Evolutionary conservation across 352 stramenopile genomes (phyloP).

Genomic region (Pythium pyrilobum): DNA sequence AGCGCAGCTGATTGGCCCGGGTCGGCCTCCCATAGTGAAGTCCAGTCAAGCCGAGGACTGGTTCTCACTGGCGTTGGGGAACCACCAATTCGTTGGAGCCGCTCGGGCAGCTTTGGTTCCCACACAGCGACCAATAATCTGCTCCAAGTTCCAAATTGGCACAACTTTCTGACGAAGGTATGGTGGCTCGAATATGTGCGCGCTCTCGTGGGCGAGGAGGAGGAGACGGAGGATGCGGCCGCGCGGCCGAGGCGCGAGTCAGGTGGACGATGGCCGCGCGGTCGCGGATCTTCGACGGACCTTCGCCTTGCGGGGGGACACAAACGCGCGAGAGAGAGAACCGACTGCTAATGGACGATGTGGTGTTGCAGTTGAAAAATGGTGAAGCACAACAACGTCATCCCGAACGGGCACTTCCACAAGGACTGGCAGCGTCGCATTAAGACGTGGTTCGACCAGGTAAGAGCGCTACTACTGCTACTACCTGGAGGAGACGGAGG

Average conservation of each 20-base stretch:
- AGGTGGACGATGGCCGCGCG: neutral
- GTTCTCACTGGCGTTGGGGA: slow-evolving; percentile 67
- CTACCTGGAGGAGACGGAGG: neutral
- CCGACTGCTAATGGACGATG: neutral
- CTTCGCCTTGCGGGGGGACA: no score
- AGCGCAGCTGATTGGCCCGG: slow-evolving; percentile 38
- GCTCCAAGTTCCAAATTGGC: slow-evolving; percentile 87
- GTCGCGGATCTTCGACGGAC: neutral
- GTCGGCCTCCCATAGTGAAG: slow-evolving; percentile 37
- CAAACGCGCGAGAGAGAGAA: neutral
- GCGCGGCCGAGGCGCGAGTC: no score
- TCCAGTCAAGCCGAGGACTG: slow-evolving; percentile 61
- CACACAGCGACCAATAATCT: slow-evolving; percentile 28
- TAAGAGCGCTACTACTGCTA: slow-evolving; percentile 26
- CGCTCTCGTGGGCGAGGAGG: neutral
- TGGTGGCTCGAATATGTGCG: slow-evolving; percentile 21
- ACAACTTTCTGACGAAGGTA: slow-evolving; percentile 87
- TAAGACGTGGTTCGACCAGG: slow-evolving; percentile 96
- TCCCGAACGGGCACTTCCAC: slow-evolving; percentile 99
- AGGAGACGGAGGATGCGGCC: neutral
- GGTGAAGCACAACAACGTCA: slow-evolving; percentile 99
- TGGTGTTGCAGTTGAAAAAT: slow-evolving; percentile 64
- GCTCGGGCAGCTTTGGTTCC: slow-evolving; percentile 8
- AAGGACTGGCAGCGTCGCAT: slow-evolving; percentile 99
- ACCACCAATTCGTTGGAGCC: slow-evolving; percentile 68